These are phyloP conservation scores for Lactifluus subvellereus DNA, from an alignment of 768 basidiomycete species.

Conservation along the genomic window DNA sequence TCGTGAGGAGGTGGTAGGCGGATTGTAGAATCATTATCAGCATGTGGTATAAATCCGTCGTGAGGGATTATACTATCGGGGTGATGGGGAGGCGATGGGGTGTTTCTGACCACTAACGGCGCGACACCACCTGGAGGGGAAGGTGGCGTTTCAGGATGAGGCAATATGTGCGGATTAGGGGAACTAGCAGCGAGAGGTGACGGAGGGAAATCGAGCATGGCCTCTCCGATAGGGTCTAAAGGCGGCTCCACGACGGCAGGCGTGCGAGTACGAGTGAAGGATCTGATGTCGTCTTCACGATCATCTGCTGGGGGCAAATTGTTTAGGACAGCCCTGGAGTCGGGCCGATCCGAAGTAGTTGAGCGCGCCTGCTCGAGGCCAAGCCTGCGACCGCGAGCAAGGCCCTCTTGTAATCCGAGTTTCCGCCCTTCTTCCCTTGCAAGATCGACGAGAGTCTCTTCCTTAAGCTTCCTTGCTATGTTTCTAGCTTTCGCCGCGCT, in stretches of 20 bases:
- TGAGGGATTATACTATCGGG: constrained; percentile 18
- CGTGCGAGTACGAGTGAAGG: neutral
- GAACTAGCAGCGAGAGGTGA: neutral
- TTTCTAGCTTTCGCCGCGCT: constrained; percentile 42
- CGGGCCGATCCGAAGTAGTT: constrained; percentile 3
- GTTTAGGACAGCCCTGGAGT: constrained; percentile 2
- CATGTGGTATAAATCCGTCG: constrained; percentile 22
- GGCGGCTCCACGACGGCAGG: neutral
- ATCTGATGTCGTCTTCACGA: constrained; percentile 9
- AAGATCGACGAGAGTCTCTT: constrained; percentile 42
- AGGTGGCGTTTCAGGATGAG: neutral
- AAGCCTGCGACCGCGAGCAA: constrained; percentile 32
- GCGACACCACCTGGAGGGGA: neutral
- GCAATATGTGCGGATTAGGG: neutral
- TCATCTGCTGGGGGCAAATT: constrained; percentile 5
- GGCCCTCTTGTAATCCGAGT: constrained; percentile 49
- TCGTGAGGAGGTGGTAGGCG: constrained; percentile 23
- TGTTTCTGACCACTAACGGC: constrained; percentile 14
- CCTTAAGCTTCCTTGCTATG: constrained; percentile 40
- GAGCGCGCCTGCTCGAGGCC: constrained; percentile 30
- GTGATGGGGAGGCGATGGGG: constrained; percentile 11
- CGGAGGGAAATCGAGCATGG: constrained; percentile 22
- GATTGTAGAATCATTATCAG: constrained; percentile 18
- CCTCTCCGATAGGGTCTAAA: constrained; percentile 23
- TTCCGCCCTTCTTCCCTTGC: constrained; percentile 52